Evolutionary conservation across 306 rosid species (phyloP).

Genomic region (Pyrus betulifolia): DNA sequence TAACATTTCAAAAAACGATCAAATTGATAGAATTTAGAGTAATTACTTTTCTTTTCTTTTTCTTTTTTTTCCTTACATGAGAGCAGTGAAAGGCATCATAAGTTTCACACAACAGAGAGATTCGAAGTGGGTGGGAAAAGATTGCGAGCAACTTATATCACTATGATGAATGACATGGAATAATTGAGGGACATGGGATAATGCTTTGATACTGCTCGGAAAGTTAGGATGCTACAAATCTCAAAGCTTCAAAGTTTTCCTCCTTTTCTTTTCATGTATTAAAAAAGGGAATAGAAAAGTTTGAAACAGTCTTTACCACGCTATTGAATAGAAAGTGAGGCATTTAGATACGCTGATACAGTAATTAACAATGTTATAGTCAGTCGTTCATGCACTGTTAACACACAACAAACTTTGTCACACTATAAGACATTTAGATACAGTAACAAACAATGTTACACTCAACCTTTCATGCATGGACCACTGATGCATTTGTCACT

Average conservation of each 20-base stretch:
- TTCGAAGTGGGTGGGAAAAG: background rate
- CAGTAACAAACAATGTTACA: no score
- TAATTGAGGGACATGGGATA: background rate
- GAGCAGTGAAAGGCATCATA: background rate
- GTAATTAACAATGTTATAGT: background rate
- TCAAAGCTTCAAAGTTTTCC: background rate
- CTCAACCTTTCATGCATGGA: no score
- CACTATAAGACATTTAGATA: no score
- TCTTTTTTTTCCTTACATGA: background rate
- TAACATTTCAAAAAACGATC: background rate
- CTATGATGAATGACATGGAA: background rate
- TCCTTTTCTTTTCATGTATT: background rate
- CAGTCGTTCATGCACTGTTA: no score
- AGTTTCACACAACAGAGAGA: background rate
- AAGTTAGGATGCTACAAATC: background rate
- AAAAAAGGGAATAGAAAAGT: no score
- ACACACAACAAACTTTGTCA: no score
- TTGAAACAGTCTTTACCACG: background rate
- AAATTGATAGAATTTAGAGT: background rate
- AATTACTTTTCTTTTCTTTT: no score
- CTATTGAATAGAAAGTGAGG: background rate
- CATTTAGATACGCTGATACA: background rate
- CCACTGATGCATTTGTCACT: no score
- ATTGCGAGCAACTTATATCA: background rate
- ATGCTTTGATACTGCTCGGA: background rate